Conservation (phyloP, 371 early-diverging fungal genomes). For the Phascolomyces articulosus region DNA sequence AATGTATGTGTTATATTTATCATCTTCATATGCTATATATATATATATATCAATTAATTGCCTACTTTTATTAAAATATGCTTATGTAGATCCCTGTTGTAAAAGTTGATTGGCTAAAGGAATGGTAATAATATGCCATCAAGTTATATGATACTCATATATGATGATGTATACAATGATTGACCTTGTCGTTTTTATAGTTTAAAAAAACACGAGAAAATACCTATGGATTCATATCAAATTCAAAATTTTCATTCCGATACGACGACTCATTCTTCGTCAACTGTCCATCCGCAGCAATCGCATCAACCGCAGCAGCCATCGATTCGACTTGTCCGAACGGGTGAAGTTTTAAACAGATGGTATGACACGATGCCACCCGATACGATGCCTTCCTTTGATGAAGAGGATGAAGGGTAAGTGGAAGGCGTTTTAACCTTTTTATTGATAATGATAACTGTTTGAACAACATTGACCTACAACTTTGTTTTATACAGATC, state of each 20-base stretch:
- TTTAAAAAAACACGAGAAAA: conserved; percentile 12
- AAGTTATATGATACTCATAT: not conserved
- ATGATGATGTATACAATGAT: not conserved
- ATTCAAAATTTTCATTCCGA: conserved; percentile 8
- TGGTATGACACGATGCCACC: conserved; percentile 5
- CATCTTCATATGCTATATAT: no score
- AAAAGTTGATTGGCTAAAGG: conserved; percentile 37
- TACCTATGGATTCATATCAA: conserved; percentile 20
- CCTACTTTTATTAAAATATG: no score
- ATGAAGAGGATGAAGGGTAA: conserved; percentile 9
- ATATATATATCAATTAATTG: no score
- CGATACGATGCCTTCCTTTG: not conserved
- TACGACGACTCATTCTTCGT: not conserved
- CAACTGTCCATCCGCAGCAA: not conserved
- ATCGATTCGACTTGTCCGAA: not conserved
- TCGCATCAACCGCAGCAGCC: not conserved
- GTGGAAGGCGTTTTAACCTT: not conserved
- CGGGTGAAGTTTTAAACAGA: conserved; percentile 4
- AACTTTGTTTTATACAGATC: no score
- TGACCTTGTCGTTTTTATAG: conserved; percentile 8
- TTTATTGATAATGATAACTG: not conserved
- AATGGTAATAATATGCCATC: conserved; percentile 21
- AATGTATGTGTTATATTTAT: conserved; percentile 16
- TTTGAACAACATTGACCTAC: no score
- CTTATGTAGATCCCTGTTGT: conserved; percentile 25